Evolutionary conservation across 495 filamentous ascomycete species (phyloP).

Genomic region (Bacidia rubella): DNA sequence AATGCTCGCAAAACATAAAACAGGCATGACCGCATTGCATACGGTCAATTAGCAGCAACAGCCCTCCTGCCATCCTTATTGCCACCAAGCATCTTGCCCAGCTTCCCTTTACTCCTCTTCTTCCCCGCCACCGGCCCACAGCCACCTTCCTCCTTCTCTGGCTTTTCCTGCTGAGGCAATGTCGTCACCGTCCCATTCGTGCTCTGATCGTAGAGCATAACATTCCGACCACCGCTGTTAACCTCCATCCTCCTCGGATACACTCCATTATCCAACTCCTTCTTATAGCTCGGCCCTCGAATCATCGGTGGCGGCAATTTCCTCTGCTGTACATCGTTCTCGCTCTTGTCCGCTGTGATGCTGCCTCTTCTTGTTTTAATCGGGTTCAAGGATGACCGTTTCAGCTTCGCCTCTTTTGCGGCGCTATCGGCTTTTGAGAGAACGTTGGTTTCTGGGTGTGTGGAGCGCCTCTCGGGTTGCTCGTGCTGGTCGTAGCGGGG

Average conservation of each 20-base stretch:
- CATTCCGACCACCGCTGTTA: slow-evolving; percentile 1
- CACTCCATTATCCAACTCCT: slow-evolving; percentile 7
- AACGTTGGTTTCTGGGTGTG: background rate
- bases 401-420: background rate
- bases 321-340: slow-evolving; percentile 1
- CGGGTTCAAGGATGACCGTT: background rate
- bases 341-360: background rate
- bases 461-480: background rate
- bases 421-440: slow-evolving; percentile 1
- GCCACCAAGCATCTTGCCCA: slow-evolving; percentile 6
- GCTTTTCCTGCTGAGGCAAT: background rate
- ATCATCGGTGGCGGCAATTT: slow-evolving; percentile 14
- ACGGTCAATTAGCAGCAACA: slow-evolving; percentile 4
- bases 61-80: slow-evolving; percentile 16
- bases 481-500: slow-evolving; percentile 2
- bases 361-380: background rate
- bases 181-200: background rate
- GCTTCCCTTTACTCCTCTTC: background rate
- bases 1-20: background rate
- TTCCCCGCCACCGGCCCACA: background rate
- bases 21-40: background rate
- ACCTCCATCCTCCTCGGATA: slow-evolving; percentile 14
- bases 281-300: slow-evolving; percentile 12
- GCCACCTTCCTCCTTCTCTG: background rate
- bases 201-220: background rate